phyloP scores from a whole-genome alignment of 2,329 filamentous ascomycete genomes.

The Zymoseptoria pseudotritici region DNA sequence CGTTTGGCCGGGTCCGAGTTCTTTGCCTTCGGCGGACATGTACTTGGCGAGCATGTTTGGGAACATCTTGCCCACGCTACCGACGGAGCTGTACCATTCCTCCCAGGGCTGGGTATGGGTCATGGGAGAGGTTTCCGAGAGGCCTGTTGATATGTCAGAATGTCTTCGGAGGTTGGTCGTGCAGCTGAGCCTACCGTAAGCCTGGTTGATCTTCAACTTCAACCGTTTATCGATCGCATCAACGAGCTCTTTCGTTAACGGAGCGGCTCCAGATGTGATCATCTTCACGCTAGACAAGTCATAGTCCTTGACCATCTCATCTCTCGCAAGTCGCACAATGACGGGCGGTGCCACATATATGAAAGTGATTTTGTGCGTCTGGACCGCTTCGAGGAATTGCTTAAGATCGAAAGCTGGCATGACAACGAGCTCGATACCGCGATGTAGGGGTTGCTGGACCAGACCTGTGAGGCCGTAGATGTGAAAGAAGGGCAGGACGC shows the following conservation, averaged over 20 bases:
- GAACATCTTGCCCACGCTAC: constrained; percentile 68
- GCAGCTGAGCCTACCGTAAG: constrained; percentile 54
- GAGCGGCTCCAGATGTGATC: constrained; percentile 84
- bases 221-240: constrained; percentile 66
- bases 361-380: constrained; percentile 67
- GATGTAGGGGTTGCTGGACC: constrained; percentile 60
- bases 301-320: constrained; percentile 69
- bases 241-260: constrained; percentile 71
- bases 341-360: constrained; percentile 79
- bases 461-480: constrained; percentile 76
- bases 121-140: constrained; percentile 51
- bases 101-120: constrained; percentile 49
- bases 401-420: constrained; percentile 77
- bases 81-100: constrained; percentile 70
- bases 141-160: constrained; percentile 43
- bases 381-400: constrained; percentile 66
- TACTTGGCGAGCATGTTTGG: constrained; percentile 77
- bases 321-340: constrained; percentile 70
- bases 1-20: constrained; percentile 54
- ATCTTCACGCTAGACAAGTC: constrained; percentile 73
- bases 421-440: constrained; percentile 59
- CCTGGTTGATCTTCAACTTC: constrained; percentile 77
- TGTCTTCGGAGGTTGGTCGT: constrained; percentile 57
- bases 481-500: constrained; percentile 83
- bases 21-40: constrained; percentile 53